phyloP scores from a whole-genome alignment of 345 rosid genomes.

The Rubroshorea leprosula region DNA sequence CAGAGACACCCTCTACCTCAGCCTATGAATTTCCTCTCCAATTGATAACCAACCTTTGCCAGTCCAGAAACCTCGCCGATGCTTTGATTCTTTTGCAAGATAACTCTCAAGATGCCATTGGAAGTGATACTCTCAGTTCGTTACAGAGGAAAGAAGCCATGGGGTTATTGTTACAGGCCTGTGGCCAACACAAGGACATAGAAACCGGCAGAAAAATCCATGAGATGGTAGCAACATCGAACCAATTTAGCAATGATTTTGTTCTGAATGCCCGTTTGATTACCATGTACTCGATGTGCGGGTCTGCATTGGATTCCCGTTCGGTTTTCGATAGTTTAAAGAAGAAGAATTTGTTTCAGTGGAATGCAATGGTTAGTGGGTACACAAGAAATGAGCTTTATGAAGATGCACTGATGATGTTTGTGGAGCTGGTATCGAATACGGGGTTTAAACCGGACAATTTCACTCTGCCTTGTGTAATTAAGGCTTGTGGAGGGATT shows the following conservation, averaged over 20 bases:
- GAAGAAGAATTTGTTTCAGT: slow-evolving; percentile 49
- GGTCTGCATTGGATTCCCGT: slow-evolving; percentile 43
- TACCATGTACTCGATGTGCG: slow-evolving; percentile 55
- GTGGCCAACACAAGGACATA: slow-evolving; percentile 26
- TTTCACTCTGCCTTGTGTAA: slow-evolving; percentile 63
- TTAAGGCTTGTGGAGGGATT: slow-evolving; percentile 57
- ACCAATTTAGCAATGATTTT: slow-evolving; percentile 32
- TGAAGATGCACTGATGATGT: slow-evolving; percentile 35
- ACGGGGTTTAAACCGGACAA: slow-evolving; percentile 46
- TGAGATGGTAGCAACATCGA: slow-evolving; percentile 33
- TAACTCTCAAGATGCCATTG: background rate
- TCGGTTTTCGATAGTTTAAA: slow-evolving; percentile 35
- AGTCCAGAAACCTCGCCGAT: background rate
- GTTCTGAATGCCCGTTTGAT: slow-evolving; percentile 50
- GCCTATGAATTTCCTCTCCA: background rate
- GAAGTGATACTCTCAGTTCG: background rate
- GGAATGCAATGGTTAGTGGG: slow-evolving; percentile 69
- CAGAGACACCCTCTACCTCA: no score
- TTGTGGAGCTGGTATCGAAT: slow-evolving; percentile 36
- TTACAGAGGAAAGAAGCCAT: background rate
- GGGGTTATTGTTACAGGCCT: background rate
- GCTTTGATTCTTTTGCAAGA: background rate
- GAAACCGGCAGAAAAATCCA: slow-evolving; percentile 47
- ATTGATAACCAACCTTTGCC: no score
- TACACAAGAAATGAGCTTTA: slow-evolving; percentile 51